Conservation (phyloP, 441 rosid species). For the Erodium moschatum region DNA sequence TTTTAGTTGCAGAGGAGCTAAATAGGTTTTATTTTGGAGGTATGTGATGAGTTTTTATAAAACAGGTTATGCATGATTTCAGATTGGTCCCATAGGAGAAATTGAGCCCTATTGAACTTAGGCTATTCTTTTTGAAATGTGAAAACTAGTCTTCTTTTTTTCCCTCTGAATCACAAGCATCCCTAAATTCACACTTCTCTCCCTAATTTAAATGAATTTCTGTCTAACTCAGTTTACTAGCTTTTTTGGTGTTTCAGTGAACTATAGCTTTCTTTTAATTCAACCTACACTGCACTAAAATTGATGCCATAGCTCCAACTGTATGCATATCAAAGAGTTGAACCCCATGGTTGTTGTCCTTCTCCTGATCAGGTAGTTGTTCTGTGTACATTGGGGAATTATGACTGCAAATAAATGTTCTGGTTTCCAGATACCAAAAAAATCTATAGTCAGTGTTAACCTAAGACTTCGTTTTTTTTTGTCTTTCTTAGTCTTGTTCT, state of each 20-base stretch:
- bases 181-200: background rate
- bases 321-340: background rate
- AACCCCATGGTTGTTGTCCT: background rate
- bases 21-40: background rate
- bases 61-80: background rate
- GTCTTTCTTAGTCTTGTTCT: background rate
- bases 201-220: background rate
- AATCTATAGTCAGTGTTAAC: background rate
- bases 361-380: background rate
- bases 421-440: constrained; percentile 2
- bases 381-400: background rate
- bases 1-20: background rate
- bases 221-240: background rate
- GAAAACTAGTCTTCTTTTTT: too few species aligned
- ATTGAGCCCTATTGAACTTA: background rate
- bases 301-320: background rate
- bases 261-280: background rate
- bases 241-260: background rate
- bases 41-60: too few species aligned
- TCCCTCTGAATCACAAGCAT: background rate
- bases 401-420: background rate
- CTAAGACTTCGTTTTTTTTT: background rate
- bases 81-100: background rate
- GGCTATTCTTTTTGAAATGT: background rate
- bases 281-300: background rate